Evolutionary conservation across 2,329 filamentous ascomycete species (phyloP).

Genomic region (Paraconiothyrium brasiliense): DNA sequence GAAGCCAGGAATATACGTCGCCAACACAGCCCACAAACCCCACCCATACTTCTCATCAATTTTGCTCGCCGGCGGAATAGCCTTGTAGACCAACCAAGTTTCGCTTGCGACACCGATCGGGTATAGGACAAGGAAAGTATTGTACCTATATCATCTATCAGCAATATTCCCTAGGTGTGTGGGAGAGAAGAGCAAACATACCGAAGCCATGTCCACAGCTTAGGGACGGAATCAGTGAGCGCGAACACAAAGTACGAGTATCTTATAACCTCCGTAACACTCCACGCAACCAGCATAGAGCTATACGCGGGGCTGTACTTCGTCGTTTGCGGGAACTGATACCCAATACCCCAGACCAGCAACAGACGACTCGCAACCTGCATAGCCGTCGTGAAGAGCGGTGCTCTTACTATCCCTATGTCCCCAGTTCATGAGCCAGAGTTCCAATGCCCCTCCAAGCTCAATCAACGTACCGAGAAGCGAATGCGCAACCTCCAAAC

Average conservation of each 20-base stretch:
- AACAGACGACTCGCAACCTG: constrained; percentile 89
- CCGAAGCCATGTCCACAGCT: constrained; percentile 77
- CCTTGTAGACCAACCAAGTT: constrained; percentile 78
- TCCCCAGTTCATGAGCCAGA: too few relatives aligned
- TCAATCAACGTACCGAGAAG: constrained; percentile 67
- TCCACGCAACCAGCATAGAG: constrained; percentile 87
- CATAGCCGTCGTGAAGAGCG: constrained; percentile 84
- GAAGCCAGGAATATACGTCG: constrained; percentile 80
- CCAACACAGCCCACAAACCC: constrained; percentile 71
- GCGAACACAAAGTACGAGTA: constrained; percentile 90
- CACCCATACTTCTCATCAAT: constrained; percentile 64
- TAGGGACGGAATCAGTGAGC: constrained; percentile 68
- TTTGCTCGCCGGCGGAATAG: constrained; percentile 68
- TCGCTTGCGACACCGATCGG: constrained; percentile 91
- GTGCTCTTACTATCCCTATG: constrained; percentile 83
- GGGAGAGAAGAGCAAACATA: constrained; percentile 46
- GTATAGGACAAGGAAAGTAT: constrained; percentile 92
- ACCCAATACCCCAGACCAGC: constrained; percentile 86
- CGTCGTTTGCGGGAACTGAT: constrained; percentile 74
- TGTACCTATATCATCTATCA: constrained; percentile 62
- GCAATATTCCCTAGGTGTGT: neutral
- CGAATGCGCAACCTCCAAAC: constrained; percentile 85
- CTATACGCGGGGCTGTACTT: constrained; percentile 69
- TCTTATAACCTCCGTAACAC: constrained; percentile 87
- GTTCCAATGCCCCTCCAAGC: too few relatives aligned